These are phyloP conservation scores for Russula foetens DNA, from an alignment of 768 basidiomycete genomes.

Conservation along the genomic window DNA sequence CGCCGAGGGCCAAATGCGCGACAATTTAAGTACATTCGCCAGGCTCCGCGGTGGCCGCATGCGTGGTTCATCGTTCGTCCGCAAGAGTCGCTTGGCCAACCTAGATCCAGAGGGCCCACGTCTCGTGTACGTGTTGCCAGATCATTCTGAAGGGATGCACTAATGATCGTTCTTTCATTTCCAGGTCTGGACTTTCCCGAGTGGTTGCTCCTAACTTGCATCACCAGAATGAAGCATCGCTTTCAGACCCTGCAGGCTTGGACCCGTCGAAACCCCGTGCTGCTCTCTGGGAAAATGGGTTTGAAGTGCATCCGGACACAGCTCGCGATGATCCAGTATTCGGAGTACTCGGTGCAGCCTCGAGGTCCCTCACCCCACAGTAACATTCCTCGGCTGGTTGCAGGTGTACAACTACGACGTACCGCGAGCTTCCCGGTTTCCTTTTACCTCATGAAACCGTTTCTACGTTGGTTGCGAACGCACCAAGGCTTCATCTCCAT, in stretches of 20 bases:
- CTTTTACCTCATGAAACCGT: background rate
- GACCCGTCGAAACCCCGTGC: constrained; percentile 79
- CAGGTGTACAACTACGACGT: constrained; percentile 25
- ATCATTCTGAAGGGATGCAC: constrained; percentile 1
- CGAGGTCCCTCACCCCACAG: constrained; percentile 6
- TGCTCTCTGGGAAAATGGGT: constrained; percentile 75
- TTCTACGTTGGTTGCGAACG: background rate
- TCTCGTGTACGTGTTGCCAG: constrained; percentile 37
- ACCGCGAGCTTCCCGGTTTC: background rate
- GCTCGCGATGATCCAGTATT: constrained; percentile 50
- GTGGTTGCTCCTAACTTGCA: constrained; percentile 55
- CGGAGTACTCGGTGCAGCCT: constrained; percentile 13
- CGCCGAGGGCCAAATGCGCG: constrained; percentile 74
- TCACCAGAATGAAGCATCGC: constrained; percentile 40
- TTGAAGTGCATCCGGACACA: constrained; percentile 86
- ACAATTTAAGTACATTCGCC: constrained; percentile 78
- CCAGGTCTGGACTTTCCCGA: constrained; percentile 59
- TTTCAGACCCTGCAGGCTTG: constrained; percentile 66
- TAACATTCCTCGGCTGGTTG: background rate
- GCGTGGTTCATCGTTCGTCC: constrained; percentile 76
- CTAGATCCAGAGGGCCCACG: constrained; percentile 39
- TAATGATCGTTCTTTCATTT: constrained; percentile 28
- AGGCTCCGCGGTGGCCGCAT: constrained; percentile 85
- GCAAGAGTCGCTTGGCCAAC: constrained; percentile 63
- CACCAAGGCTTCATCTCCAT: background rate